Percentiles rank a stretch among this genome's conserved stretches.
Evolutionary conservation across 345 rosid species (phyloP).

Genomic region (Brassica juncea): DNA sequence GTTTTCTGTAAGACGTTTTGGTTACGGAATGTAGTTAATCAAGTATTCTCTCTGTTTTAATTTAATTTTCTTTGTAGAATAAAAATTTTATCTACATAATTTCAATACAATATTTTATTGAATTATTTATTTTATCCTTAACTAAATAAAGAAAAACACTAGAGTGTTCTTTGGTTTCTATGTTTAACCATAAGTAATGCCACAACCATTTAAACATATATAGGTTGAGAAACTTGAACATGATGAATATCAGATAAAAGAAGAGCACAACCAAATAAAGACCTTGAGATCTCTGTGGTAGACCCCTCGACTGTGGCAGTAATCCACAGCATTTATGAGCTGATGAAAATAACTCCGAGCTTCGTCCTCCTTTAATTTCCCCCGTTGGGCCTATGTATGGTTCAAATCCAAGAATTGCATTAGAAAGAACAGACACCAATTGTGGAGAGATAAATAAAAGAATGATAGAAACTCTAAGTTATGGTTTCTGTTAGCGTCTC

Average conservation of each 20-base stretch:
- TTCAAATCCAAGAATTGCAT: neutral
- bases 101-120: too few species aligned
- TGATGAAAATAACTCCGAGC: slow-evolving; percentile 63
- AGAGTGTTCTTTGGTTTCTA: too few species aligned
- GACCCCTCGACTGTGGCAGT: slow-evolving; percentile 68
- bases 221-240: slow-evolving; percentile 5
- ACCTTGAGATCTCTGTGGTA: slow-evolving; percentile 58
- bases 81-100: too few species aligned
- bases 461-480: neutral
- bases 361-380: slow-evolving; percentile 63
- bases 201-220: neutral
- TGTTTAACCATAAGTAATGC: too few species aligned
- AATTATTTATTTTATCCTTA: too few species aligned
- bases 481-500: neutral
- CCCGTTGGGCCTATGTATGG: slow-evolving; percentile 56
- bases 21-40: too few species aligned
- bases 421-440: neutral
- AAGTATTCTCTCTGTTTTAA: too few species aligned
- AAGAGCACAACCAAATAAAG: slow-evolving; percentile 3
- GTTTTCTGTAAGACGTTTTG: too few species aligned
- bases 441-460: neutral
- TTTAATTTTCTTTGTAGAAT: too few species aligned
- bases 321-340: slow-evolving; percentile 62
- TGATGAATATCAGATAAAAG: neutral
- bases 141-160: too few species aligned